Evolutionary conservation across 2,329 filamentous ascomycete genomes (phyloP).

Genomic region (Rhynchosporium graminicola): DNA sequence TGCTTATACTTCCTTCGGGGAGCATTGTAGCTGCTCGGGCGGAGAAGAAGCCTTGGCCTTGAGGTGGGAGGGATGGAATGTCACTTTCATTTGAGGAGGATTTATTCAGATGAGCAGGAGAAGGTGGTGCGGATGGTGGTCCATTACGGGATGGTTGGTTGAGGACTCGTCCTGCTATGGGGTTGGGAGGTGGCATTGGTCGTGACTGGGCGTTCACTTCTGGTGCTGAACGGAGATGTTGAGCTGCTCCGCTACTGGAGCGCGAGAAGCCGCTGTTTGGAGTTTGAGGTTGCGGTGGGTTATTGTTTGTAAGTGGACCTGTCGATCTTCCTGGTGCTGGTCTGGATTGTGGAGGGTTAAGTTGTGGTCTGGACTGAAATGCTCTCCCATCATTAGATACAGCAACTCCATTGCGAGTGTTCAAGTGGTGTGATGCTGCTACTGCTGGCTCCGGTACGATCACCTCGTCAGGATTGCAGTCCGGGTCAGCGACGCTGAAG

Average conservation of each 20-base stretch:
- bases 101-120: conserved; percentile 30
- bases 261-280: conserved; percentile 37
- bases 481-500: conserved; percentile 66
- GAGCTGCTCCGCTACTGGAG: conserved; percentile 30
- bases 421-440: conserved; percentile 29
- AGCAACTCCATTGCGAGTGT: conserved; percentile 24
- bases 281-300: conserved; percentile 37
- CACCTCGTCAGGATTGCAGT: conserved; percentile 76
- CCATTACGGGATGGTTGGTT: conserved; percentile 40
- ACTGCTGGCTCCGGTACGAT: conserved; percentile 48
- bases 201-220: conserved; percentile 20
- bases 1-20: conserved; percentile 44
- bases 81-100: conserved; percentile 23
- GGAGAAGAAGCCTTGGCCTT: conserved; percentile 63
- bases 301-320: conserved; percentile 22
- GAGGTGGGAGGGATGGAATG: conserved; percentile 29
- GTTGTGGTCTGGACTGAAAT: conserved; percentile 39
- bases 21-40: conserved; percentile 63
- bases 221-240: conserved; percentile 28
- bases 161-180: conserved; percentile 32
- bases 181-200: conserved; percentile 23
- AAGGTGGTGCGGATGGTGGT: conserved; percentile 33
- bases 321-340: conserved; percentile 36
- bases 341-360: conserved; percentile 32
- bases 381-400: conserved; percentile 18